These are phyloP conservation scores for Alternaria viburni DNA, from an alignment of 2,329 filamentous ascomycete species.

Conservation along the genomic window DNA sequence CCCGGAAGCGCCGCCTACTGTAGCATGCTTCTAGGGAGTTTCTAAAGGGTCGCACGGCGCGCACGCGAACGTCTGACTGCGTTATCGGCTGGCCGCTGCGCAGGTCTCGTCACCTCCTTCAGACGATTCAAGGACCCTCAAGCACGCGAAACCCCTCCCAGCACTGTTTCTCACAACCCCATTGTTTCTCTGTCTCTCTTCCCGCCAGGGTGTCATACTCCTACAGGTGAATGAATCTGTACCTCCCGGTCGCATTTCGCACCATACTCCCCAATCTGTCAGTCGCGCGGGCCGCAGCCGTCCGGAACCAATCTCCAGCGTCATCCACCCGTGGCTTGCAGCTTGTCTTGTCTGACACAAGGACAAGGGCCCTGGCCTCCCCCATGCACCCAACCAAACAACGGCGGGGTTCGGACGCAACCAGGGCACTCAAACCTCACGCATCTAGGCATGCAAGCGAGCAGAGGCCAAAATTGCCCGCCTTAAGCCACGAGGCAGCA, in stretches of 20 bases:
- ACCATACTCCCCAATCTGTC: conserved; percentile 16
- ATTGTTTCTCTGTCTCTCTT: not conserved
- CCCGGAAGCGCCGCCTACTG: conserved; percentile 8
- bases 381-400: conserved; percentile 4
- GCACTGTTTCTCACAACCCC: not conserved
- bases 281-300: conserved; percentile 13
- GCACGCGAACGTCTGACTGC: not conserved
- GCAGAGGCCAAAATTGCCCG: conserved; percentile 2
- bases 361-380: not conserved
- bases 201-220: not conserved
- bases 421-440: conserved; percentile 9
- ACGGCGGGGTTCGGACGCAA: conserved; percentile 17
- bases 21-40: conserved; percentile 11
- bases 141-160: not conserved
- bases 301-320: conserved; percentile 2
- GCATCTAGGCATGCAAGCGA: conserved; percentile 6
- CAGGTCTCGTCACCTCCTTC: not conserved
- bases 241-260: conserved; percentile 1
- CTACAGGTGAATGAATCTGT: not conserved
- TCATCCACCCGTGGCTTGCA: not conserved
- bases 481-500: conserved; percentile 20
- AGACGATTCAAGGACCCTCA: not conserved
- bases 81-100: not conserved
- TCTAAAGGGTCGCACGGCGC: conserved; percentile 12
- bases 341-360: conserved; percentile 16